A percentile compares a stretch with the other conserved stretches of the same genome.
Evolutionary conservation across 1,284 basidiomycete species (phyloP).

Genomic region (Neolentinus lepideus): DNA sequence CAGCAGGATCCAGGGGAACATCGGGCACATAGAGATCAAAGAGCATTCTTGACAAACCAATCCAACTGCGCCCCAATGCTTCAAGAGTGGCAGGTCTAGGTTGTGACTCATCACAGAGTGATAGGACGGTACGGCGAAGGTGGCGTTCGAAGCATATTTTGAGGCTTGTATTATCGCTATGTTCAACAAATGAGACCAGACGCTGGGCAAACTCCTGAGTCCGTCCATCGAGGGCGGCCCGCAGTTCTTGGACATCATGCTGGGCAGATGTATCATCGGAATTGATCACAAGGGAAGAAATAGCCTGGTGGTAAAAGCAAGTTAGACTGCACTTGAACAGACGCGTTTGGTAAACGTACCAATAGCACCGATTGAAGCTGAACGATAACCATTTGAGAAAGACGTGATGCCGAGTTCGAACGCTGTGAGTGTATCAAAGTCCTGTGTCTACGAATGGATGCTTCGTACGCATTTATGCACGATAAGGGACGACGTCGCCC

Average conservation of each 20-base stretch:
- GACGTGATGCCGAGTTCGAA: constrained; percentile 24
- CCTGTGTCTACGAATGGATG: constrained; percentile 26
- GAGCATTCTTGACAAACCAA: constrained; percentile 54
- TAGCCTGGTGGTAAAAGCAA: neutral
- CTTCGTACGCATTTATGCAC: constrained; percentile 27
- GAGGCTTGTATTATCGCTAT: constrained; percentile 22
- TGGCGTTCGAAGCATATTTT: neutral
- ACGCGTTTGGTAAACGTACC: constrained; percentile 21
- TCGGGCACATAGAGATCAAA: constrained; percentile 81
- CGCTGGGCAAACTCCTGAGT: neutral
- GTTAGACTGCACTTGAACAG: neutral
- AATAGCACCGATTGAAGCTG: constrained; percentile 30
- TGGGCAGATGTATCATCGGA: neutral
- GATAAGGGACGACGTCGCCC: constrained; percentile 15
- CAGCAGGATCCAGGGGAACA: constrained; percentile 83
- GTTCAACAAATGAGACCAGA: neutral
- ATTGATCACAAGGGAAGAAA: neutral
- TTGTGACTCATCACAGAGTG: neutral
- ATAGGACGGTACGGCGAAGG: neutral
- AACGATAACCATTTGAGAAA: constrained; percentile 32
- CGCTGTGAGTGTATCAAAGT: constrained; percentile 30
- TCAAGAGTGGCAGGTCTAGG: neutral
- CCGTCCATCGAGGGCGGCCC: neutral
- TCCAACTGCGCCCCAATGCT: constrained; percentile 53
- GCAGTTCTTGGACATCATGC: neutral